Evolutionary conservation across 768 basidiomycete species (phyloP), one percentile per base, ranked within the genome.

Genomic region (Naganishia kalamii): DNA sequence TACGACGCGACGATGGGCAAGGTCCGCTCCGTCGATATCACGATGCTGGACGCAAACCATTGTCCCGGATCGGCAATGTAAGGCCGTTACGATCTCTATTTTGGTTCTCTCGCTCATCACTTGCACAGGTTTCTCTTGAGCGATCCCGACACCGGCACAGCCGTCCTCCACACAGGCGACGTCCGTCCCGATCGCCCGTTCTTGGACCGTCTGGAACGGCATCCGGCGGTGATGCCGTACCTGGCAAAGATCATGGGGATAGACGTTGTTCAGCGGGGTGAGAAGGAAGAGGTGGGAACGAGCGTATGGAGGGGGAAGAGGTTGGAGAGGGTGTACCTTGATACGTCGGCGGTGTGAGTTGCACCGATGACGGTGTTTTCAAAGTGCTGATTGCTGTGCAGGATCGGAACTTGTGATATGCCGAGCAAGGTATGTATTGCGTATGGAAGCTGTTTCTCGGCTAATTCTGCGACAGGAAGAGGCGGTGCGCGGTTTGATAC

Each of bases 1-100:
- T 82, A 86, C 66, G 89, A 92, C 73, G 79, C 90, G 17, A 70
- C 15, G 13, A 57, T 35, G 3, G 54, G 54, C 19, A 33, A 35
- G 6, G 13, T n/a, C 35, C 37, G 37, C 12, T 25, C 35, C 35
- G 54, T 57, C 7, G 19, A 40, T 23, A 40, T 57, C 19, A 57
- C 91, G 0, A 81, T 88, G 11, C 77, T 96, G 8, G 89, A 93
- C 71, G 93, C 93, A 0, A 96, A 96, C 72, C 93, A 97, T 75
- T 96, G 92, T 74, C 93, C 91, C 12, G 93, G 93, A 0, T 87
- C 92, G 0, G 87, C 91, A 44, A 94, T 97, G 92, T 92, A 71
- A 29, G 85, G 78, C 13, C 10, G 25, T 44, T 21, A 32, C 8
- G 37, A 29, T 27, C 17, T n/a, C 30, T 27, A 46, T 60, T 17